Percentiles rank a stretch among this genome's conserved stretches.
phyloP scores from a whole-genome alignment of 1,284 basidiomycete genomes.

The Vanrija sp. region DNA sequence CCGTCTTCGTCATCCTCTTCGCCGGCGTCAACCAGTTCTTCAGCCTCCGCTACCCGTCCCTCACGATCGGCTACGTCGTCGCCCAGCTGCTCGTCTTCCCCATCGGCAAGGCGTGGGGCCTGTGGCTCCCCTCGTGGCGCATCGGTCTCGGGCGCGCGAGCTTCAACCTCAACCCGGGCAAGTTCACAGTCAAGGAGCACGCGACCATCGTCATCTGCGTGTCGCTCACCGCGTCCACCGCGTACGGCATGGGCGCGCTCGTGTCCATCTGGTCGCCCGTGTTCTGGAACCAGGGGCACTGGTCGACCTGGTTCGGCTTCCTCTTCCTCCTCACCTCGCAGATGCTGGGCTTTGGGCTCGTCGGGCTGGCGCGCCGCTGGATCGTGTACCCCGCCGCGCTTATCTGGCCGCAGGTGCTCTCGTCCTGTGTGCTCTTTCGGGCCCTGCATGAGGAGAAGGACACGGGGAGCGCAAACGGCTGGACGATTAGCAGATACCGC shows the following conservation, averaged over 20 bases:
- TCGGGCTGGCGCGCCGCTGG: slow-evolving; percentile 30
- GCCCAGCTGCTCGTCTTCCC: slow-evolving; percentile 26
- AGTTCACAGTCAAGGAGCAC: slow-evolving; percentile 50
- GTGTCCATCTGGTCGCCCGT: slow-evolving; percentile 13
- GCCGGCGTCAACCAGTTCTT: slow-evolving; percentile 65
- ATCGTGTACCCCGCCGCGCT: slow-evolving; percentile 43
- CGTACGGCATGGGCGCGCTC: slow-evolving; percentile 48
- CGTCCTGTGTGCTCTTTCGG: slow-evolving; percentile 47
- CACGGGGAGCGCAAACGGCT: no score
- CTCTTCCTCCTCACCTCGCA: background rate
- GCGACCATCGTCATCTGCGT: slow-evolving; percentile 43
- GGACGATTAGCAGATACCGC: background rate
- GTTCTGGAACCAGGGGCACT: slow-evolving; percentile 24
- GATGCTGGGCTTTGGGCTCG: slow-evolving; percentile 45
- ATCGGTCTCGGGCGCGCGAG: slow-evolving; percentile 16
- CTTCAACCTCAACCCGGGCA: slow-evolving; percentile 45
- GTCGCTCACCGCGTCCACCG: slow-evolving; percentile 45
- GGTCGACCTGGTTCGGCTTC: no score
- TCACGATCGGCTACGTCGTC: slow-evolving; percentile 28
- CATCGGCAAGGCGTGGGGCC: slow-evolving; percentile 19
- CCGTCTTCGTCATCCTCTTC: slow-evolving; percentile 50
- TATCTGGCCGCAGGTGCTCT: slow-evolving; percentile 50
- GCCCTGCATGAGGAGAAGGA: slow-evolving; percentile 48
- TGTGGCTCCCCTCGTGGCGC: background rate
- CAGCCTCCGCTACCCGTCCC: slow-evolving; percentile 29